Conservation (phyloP, 331 rosid genomes). For the Erythrophleum ivorense region DNA sequence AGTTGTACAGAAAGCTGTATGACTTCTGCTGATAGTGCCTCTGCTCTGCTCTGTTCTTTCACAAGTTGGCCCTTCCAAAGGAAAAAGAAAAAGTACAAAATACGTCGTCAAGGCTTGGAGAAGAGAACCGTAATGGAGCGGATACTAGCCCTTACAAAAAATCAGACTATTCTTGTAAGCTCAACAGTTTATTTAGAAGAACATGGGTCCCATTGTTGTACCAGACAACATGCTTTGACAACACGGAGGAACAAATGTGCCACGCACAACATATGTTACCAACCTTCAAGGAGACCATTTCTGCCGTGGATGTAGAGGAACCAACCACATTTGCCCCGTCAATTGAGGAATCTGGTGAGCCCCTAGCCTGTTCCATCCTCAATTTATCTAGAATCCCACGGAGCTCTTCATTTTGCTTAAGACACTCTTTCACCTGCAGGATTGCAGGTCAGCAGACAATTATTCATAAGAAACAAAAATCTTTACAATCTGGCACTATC, state of each 20-base stretch:
- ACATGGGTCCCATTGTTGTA: slow-evolving; percentile 1
- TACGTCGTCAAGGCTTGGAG: neutral
- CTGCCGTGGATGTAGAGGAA: slow-evolving; percentile 57
- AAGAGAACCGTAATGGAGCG: slow-evolving; percentile 16
- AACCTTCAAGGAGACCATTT: slow-evolving; percentile 80
- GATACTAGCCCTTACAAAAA: slow-evolving; percentile 11
- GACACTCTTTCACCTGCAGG: slow-evolving; percentile 85
- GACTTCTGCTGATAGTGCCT: slow-evolving; percentile 79
- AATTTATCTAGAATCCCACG: slow-evolving; percentile 67
- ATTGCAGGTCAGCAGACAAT: slow-evolving; percentile 32
- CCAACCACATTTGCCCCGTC: slow-evolving; percentile 44
- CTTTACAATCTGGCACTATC: slow-evolving; percentile 12
- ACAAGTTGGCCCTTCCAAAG: slow-evolving; percentile 70
- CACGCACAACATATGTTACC: slow-evolving; percentile 32
- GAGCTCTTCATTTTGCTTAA: slow-evolving; percentile 90
- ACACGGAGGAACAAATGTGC: slow-evolving; percentile 23
- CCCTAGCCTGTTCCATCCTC: slow-evolving; percentile 70
- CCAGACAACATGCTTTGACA: slow-evolving; percentile 24
- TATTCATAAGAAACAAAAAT: neutral
- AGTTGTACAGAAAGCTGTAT: slow-evolving; percentile 88
- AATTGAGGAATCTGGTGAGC: slow-evolving; percentile 46
- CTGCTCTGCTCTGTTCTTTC: slow-evolving; percentile 87
- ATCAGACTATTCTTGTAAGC: neutral
- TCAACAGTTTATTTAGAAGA: slow-evolving; percentile 17
- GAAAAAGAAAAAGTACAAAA: slow-evolving; percentile 4